Conservation (phyloP, 305 asterid genomes). For the Fraxinus angustifolia region DNA sequence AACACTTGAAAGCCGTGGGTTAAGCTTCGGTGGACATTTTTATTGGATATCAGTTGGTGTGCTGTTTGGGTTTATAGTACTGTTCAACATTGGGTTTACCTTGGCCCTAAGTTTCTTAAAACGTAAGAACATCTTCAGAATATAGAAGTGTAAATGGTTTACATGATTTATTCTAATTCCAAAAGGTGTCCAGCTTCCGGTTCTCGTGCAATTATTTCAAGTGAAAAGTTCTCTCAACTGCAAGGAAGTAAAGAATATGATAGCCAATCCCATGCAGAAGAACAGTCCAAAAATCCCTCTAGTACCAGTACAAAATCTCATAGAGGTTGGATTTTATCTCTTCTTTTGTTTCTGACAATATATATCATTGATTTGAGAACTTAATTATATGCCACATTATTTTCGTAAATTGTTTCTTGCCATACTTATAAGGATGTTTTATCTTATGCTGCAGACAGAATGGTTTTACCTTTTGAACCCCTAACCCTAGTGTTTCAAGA, state of each 20-base stretch:
- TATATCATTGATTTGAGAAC: background rate
- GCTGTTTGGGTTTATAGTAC: conserved; percentile 43
- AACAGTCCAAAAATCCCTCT: conserved; percentile 4
- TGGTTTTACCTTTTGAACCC: conserved; percentile 59
- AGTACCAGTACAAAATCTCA: conserved; percentile 6
- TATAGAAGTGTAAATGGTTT: conserved; percentile 1
- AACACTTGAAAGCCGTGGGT: conserved; percentile 55
- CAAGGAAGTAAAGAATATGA: conserved; percentile 16
- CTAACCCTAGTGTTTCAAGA: conserved; percentile 51
- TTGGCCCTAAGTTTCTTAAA: conserved; percentile 57
- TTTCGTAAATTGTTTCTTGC: conserved; percentile 12
- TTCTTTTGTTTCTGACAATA: conserved; percentile 1
- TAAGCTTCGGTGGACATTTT: conserved; percentile 39
- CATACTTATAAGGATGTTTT: background rate
- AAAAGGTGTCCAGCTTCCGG: conserved; percentile 37
- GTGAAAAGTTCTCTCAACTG: conserved; percentile 30
- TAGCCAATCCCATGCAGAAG: conserved; percentile 3
- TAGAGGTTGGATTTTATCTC: conserved; percentile 16
- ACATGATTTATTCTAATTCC: background rate
- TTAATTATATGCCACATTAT: background rate
- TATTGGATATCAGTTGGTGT: conserved; percentile 65
- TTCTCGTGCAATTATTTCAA: conserved; percentile 43
- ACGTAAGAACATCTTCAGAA: conserved; percentile 30
- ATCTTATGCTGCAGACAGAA: conserved; percentile 37
- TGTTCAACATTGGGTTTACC: conserved; percentile 54